Evolutionary conservation across 495 filamentous ascomycete species (phyloP), one percentile per base, ranked within the genome.

Genomic region (Talaromyces wortmannii): DNA sequence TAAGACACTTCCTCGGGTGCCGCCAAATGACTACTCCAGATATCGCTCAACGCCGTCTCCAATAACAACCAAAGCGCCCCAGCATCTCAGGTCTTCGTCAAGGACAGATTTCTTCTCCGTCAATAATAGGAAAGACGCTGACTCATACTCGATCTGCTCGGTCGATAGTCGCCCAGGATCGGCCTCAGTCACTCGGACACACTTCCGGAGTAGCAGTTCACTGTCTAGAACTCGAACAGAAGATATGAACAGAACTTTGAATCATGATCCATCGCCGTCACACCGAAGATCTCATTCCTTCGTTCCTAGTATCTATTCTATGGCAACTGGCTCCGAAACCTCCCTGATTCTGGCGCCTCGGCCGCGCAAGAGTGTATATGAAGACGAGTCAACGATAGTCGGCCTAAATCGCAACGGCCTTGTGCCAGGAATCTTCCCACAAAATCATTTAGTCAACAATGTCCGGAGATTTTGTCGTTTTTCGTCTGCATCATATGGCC

Each of bases 391-490:
- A 45, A 79, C 80, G 0, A 68, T 89, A 13, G 69, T 78, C 55
- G 74, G 70, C 0, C 75, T 88, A 5, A 75, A 80, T 30, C 74
- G 75, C 6, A 78, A 77, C 13, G 85, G 85, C 0, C 65, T 71
- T 45, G 70, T 86, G 10, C 77, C 82, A 3, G 81, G 84, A 0
- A 80, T 87, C 31, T 91, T 89, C 53, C 88, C 88, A 1, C 63
- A 76, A 13, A 72, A 78, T 47, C 86, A 88, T 59, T 76, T 91
- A 44, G 72, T 88, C 2, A 78, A 80, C 42, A 91, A 91, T 61
- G 82, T 91, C 13, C 75, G 84, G 15, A 80, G 88, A 33, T 92
- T 88, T 61, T 85, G 85, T 68, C 85, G 87, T 0, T 91, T 90
- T 64, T 82, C 88, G 0, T 89, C 87, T 11, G 88, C 88, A 0